These are phyloP conservation scores for Mychonastes homosphaera DNA, from an alignment of 139 green algal genomes.

Conservation along the genomic window DNA sequence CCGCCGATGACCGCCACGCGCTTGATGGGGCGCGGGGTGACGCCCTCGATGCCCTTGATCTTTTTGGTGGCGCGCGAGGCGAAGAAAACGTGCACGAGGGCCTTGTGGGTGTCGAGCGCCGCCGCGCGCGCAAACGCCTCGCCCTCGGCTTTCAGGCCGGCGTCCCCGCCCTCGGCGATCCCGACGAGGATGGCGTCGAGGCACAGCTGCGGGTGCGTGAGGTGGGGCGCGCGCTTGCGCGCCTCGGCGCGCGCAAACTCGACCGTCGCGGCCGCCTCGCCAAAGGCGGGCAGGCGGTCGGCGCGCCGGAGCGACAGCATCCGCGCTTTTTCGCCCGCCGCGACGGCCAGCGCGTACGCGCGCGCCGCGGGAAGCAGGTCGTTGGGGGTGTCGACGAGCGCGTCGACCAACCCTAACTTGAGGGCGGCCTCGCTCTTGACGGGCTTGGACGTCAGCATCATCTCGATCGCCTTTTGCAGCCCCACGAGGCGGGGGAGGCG, in stretches of 20 bases:
- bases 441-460: slow-evolving; percentile 80
- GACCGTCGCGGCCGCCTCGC: slow-evolving; percentile 64
- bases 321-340: slow-evolving; percentile 35
- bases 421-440: slow-evolving; percentile 49
- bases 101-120: slow-evolving; percentile 75
- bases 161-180: slow-evolving; percentile 62
- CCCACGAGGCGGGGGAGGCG: slow-evolving; percentile 90
- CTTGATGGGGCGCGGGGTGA: slow-evolving; percentile 64
- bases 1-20: slow-evolving; percentile 87
- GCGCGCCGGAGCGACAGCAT: slow-evolving; percentile 37
- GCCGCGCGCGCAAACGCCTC: slow-evolving; percentile 62
- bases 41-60: slow-evolving; percentile 47
- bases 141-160: slow-evolving; percentile 68
- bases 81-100: slow-evolving; percentile 98
- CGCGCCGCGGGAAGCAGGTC: slow-evolving; percentile 39
- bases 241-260: slow-evolving; percentile 64
- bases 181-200: slow-evolving; percentile 81
- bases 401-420: slow-evolving; percentile 84
- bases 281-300: slow-evolving; percentile 65
- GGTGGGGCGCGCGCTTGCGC: slow-evolving; percentile 41
- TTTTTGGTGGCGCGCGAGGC: slow-evolving; percentile 86
- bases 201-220: slow-evolving; percentile 86
- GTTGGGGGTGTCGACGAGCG: slow-evolving; percentile 49
- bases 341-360: slow-evolving; percentile 72
- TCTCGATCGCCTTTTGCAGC: slow-evolving; percentile 76